Conservation (phyloP, 2,329 filamentous ascomycete genomes). For the Raffaelea ambrosiae region DNA sequence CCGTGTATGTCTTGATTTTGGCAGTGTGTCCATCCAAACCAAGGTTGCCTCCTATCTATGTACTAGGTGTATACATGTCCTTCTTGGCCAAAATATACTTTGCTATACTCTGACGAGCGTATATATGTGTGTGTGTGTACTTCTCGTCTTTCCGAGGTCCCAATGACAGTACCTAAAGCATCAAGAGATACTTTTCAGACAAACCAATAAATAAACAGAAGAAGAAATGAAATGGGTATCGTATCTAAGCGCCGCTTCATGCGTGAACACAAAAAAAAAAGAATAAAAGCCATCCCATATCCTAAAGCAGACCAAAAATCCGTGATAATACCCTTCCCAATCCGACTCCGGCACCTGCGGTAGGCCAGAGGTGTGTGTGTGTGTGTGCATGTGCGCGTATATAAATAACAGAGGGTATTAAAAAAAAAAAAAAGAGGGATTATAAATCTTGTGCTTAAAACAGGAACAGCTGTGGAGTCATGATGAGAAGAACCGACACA, state of each 20-base stretch:
- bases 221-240: conserved; percentile 3
- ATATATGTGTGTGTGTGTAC: too few species aligned
- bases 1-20: too few species aligned
- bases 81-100: too few species aligned
- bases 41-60: not conserved
- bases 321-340: too few species aligned
- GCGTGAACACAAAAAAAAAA: not conserved
- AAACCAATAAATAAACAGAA: not conserved
- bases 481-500: not conserved
- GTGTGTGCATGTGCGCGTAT: not conserved
- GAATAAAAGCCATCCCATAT: not conserved
- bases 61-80: not conserved
- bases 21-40: too few species aligned
- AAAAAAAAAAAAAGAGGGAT: not conserved
- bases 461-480: too few species aligned
- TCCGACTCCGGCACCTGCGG: not conserved
- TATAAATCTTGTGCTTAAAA: too few species aligned
- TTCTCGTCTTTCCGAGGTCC: not conserved
- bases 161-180: not conserved
- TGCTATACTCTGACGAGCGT: too few species aligned
- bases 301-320: too few species aligned
- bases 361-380: too few species aligned
- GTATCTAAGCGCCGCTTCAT: conserved; percentile 1
- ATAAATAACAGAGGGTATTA: not conserved
- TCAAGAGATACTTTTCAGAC: not conserved